A percentile compares a stretch with the other conserved stretches of the same genome.
These are phyloP conservation scores for Coemansia sp. DNA, from an alignment of 192 early-diverging fungal genomes.

Conservation along the genomic window DNA sequence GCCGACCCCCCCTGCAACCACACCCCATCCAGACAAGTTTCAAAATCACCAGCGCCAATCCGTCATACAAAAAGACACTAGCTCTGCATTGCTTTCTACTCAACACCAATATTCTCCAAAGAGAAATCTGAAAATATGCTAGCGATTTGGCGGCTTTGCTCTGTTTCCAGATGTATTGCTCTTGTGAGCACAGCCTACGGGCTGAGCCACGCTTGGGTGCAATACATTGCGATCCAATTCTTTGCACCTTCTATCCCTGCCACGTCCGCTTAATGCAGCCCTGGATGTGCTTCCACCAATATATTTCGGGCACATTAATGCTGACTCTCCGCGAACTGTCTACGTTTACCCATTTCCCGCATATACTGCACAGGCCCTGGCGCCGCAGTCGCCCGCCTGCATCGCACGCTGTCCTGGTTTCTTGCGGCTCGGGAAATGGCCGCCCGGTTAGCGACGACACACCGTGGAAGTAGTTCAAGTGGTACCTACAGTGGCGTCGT, in stretches of 20 bases:
- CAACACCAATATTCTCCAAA: slow-evolving; percentile 5
- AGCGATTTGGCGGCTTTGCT: slow-evolving; percentile 2
- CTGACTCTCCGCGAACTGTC: slow-evolving; percentile 38
- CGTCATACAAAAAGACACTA: not conserved
- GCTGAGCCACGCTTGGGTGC: slow-evolving; percentile 7
- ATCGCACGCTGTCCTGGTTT: slow-evolving; percentile 11
- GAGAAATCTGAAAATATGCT: slow-evolving; percentile 4
- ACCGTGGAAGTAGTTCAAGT: slow-evolving; percentile 57
- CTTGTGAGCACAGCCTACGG: not conserved
- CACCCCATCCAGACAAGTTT: not conserved
- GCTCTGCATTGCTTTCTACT: not conserved
- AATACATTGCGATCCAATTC: not conserved
- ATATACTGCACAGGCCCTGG: slow-evolving; percentile 52
- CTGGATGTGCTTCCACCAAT: slow-evolving; percentile 59
- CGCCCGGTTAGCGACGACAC: slow-evolving; percentile 50
- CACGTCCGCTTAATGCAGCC: slow-evolving; percentile 48
- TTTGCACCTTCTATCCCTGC: not conserved
- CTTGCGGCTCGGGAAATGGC: slow-evolving; percentile 42
- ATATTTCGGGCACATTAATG: slow-evolving; percentile 55
- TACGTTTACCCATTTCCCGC: slow-evolving; percentile 43
- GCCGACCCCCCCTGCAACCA: not conserved
- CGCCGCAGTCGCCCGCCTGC: slow-evolving; percentile 9
- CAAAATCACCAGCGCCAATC: slow-evolving; percentile 6
- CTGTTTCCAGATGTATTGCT: not conserved
- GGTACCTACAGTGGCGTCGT: slow-evolving; percentile 41